These are phyloP conservation scores for Pyricularia grisea DNA, from an alignment of 2,329 filamentous ascomycete genomes.

Conservation along the genomic window DNA sequence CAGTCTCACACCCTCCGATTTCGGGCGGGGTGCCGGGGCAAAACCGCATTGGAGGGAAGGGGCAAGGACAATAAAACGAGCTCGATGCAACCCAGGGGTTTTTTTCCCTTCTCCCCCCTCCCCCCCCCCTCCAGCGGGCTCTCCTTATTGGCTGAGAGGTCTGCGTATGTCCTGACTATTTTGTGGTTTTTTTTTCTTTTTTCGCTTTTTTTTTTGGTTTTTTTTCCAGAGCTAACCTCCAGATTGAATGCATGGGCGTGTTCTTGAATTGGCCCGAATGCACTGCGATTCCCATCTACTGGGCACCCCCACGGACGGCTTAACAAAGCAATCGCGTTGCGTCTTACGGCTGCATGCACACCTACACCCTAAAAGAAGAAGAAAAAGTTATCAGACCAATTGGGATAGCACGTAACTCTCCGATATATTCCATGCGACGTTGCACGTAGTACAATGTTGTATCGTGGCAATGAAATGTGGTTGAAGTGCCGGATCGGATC, in stretches of 20 bases:
- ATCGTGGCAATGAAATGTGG: not conserved
- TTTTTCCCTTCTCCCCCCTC: no score
- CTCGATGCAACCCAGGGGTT: not conserved
- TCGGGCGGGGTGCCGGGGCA: conserved; percentile 4
- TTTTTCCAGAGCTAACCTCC: not conserved
- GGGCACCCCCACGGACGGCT: not conserved
- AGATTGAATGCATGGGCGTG: not conserved
- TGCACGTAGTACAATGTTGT: not conserved
- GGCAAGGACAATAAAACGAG: no score
- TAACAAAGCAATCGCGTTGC: not conserved
- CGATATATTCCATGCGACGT: not conserved
- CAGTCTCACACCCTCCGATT: conserved; percentile 6
- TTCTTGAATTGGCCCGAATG: not conserved
- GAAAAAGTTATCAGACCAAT: not conserved
- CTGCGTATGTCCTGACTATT: not conserved
- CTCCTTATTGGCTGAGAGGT: not conserved
- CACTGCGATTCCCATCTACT: not conserved
- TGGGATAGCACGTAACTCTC: not conserved
- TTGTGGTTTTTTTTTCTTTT: not conserved
- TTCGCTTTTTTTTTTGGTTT: no score
- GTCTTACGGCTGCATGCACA: not conserved
- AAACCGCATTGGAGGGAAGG: conserved; percentile 1
- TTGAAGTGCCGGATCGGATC: not conserved
- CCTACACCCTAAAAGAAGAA: not conserved
- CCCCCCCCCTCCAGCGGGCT: no score